These are phyloP conservation scores for Syzygium jambos DNA, from an alignment of 345 rosid genomes.

Conservation along the genomic window DNA sequence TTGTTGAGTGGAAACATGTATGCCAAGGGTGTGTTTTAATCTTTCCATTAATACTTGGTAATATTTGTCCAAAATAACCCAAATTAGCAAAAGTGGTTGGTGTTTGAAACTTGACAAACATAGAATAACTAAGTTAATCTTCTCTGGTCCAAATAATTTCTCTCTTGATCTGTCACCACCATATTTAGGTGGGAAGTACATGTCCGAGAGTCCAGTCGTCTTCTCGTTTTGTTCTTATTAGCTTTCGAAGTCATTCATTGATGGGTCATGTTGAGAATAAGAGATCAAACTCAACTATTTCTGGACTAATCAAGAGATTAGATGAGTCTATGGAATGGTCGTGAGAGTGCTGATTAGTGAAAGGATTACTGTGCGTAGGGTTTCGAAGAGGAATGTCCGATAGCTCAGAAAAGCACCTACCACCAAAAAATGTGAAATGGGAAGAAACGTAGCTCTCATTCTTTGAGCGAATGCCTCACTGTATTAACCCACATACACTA, in stretches of 20 bases:
- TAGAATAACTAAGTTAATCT: neutral
- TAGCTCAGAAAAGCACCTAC: conserved; percentile 21
- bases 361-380: neutral
- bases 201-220: conserved; percentile 26
- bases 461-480: neutral
- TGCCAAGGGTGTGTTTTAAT: neutral
- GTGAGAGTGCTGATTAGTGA: neutral
- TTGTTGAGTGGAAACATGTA: neutral
- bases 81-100: neutral
- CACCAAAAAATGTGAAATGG: conserved; percentile 9
- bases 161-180: conserved; percentile 11
- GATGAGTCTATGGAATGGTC: neutral
- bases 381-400: neutral
- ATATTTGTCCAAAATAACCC: neutral
- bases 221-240: conserved; percentile 15
- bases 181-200: conserved; percentile 40
- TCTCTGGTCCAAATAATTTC: neutral
- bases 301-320: conserved; percentile 8
- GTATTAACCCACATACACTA: neutral
- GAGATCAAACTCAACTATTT: conserved; percentile 4
- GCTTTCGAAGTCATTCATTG: conserved; percentile 3
- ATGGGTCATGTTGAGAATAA: neutral
- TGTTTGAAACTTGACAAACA: neutral
- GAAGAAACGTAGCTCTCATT: conserved; percentile 3
- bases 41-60: neutral